Conservation (phyloP, 192 early-diverging fungal genomes). For the Coemansia sp. region DNA sequence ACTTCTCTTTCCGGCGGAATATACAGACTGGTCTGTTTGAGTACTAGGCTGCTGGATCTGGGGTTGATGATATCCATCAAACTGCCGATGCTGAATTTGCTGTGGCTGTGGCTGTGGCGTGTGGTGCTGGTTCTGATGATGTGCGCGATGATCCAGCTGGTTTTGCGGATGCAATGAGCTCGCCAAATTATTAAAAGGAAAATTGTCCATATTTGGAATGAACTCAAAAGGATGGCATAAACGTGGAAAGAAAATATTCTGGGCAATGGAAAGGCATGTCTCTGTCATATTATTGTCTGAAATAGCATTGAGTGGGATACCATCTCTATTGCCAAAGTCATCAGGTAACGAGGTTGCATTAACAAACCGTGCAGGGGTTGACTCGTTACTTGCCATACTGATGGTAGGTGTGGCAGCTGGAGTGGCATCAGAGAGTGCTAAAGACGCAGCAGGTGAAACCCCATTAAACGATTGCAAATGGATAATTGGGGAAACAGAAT, state of each 20-base stretch:
- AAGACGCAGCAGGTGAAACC: constrained; percentile 18
- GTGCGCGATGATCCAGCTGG: constrained; percentile 7
- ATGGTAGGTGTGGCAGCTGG: constrained; percentile 40
- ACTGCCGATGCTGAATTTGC: constrained; percentile 13
- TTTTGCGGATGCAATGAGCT: constrained; percentile 26
- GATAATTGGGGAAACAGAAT: constrained; percentile 1
- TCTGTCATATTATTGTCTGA: constrained; percentile 28
- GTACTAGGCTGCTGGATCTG: background rate
- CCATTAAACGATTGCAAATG: constrained; percentile 21
- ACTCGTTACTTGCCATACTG: constrained; percentile 30
- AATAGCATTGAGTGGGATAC: background rate
- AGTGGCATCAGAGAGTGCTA: constrained; percentile 39
- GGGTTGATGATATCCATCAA: background rate
- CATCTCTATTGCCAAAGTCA: constrained; percentile 1
- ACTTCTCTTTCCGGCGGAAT: constrained; percentile 1
- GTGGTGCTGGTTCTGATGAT: constrained; percentile 15
- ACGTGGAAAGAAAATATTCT: constrained; percentile 31
- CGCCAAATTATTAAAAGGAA: constrained; percentile 36
- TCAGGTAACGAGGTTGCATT: constrained; percentile 24
- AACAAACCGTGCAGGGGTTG: constrained; percentile 41
- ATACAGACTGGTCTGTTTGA: background rate
- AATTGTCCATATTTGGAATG: constrained; percentile 45
- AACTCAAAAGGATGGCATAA: constrained; percentile 26
- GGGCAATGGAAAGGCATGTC: constrained; percentile 3
- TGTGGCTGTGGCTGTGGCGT: constrained; percentile 15